phyloP scores from a whole-genome alignment of 2,329 filamentous ascomycete species.

The Apiospora saccharicola region DNA sequence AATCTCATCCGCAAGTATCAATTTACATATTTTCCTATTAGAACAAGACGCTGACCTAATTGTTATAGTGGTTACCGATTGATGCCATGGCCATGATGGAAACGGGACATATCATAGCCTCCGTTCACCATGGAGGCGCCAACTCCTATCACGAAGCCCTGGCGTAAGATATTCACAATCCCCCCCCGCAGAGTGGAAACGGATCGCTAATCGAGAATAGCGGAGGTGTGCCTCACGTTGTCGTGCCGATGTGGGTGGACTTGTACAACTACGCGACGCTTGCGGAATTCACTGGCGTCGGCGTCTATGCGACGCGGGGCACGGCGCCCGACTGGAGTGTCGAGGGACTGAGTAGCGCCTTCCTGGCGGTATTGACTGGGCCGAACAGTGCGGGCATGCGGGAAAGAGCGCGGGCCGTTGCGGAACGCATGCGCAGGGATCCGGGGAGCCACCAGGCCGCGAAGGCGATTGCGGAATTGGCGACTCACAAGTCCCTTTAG shows the following conservation, averaged over 20 bases:
- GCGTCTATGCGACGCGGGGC: slow-evolving; percentile 22
- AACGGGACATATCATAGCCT: slow-evolving; percentile 23
- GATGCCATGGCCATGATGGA: slow-evolving; percentile 24
- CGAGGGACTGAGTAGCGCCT: slow-evolving; percentile 39
- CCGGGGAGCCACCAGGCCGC: slow-evolving; percentile 24
- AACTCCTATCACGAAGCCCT: slow-evolving; percentile 28
- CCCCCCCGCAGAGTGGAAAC: no score
- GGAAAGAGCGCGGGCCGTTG: neutral
- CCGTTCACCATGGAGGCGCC: slow-evolving; percentile 27
- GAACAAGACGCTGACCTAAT: neutral
- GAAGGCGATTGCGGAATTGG: slow-evolving; percentile 23
- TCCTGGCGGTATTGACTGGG: slow-evolving; percentile 12
- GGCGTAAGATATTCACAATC: slow-evolving; percentile 13
- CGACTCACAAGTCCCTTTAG: neutral
- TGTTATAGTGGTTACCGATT: slow-evolving; percentile 20
- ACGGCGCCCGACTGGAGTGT: slow-evolving; percentile 36
- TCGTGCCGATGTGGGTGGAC: slow-evolving; percentile 26
- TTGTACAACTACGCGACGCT: slow-evolving; percentile 28
- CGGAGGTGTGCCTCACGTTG: slow-evolving; percentile 26
- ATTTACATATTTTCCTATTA: neutral
- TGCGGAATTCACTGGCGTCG: slow-evolving; percentile 25
- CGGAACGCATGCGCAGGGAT: neutral
- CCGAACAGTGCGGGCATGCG: neutral
- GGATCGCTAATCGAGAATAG: neutral
- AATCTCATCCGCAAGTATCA: neutral